Evolutionary conservation across 2,329 filamentous ascomycete genomes (phyloP).

Genomic region (Colletotrichum trifolii): DNA sequence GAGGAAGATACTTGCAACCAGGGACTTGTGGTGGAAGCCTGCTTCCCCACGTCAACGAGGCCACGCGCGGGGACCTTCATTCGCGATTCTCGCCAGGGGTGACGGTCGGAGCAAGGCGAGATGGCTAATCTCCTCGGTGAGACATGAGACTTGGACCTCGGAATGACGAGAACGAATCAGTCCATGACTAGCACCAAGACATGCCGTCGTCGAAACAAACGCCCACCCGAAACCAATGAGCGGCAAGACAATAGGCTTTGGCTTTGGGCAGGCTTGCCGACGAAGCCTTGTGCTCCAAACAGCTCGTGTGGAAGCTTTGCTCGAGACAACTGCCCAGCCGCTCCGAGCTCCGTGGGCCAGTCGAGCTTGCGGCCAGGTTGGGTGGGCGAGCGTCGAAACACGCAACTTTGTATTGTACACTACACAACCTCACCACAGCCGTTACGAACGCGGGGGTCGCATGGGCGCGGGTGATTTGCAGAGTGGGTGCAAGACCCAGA

Average conservation of each 20-base stretch:
- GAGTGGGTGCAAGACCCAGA: conserved; percentile 14
- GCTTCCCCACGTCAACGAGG: too few species aligned
- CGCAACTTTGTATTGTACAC: neutral
- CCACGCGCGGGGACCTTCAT: too few species aligned
- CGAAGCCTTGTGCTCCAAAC: neutral
- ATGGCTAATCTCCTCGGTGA: conserved; percentile 2
- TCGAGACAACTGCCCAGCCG: conserved; percentile 2
- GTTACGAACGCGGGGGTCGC: conserved; percentile 27
- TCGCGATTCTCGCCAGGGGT: too few species aligned
- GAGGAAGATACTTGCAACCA: too few species aligned
- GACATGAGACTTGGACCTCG: conserved; percentile 3
- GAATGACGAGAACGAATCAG: conserved; percentile 11
- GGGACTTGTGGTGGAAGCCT: too few species aligned
- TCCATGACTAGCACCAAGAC: conserved; percentile 18
- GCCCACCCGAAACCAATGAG: conserved; percentile 20
- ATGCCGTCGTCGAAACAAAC: conserved; percentile 25
- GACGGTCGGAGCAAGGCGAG: neutral
- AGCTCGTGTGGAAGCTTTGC: conserved; percentile 7
- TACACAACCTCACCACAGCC: neutral
- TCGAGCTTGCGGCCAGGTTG: neutral
- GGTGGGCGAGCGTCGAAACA: conserved; percentile 18
- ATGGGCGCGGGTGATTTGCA: conserved; percentile 32
- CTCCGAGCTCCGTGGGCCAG: conserved; percentile 1
- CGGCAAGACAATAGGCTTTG: neutral
- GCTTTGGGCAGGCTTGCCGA: neutral